Percentiles rank a stretch among this genome's conserved stretches.
Conservation (phyloP, 2,329 filamentous ascomycete genomes). For the Phaeosphaeriaceae sp. region DNA sequence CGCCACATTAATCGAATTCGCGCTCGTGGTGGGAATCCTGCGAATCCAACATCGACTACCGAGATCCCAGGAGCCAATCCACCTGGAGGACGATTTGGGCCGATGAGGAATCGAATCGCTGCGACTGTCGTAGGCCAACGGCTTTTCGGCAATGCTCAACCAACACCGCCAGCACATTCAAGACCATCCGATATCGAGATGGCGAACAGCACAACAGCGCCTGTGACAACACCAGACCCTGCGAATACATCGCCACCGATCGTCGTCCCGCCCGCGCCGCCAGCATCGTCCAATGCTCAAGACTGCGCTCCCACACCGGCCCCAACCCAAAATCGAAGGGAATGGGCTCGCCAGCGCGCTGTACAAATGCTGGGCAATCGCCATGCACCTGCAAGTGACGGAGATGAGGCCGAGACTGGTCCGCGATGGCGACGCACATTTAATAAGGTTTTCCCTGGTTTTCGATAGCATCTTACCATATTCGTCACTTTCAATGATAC, state of each 20-base stretch:
- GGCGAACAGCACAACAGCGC: constrained; percentile 15
- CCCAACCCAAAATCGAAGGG: constrained; percentile 43
- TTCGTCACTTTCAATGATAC: neutral
- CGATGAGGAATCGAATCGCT: constrained; percentile 32
- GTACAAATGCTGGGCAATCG: constrained; percentile 51
- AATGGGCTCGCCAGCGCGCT: constrained; percentile 56
- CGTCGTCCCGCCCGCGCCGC: constrained; percentile 1
- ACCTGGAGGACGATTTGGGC: constrained; percentile 24
- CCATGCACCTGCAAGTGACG: constrained; percentile 25
- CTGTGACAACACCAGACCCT: neutral
- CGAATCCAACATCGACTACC: constrained; percentile 9
- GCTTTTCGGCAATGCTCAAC: constrained; percentile 40
- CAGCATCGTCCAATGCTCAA: constrained; percentile 7
- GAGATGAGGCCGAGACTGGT: constrained; percentile 27
- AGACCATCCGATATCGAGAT: constrained; percentile 41
- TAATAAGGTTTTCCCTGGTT: constrained; percentile 44
- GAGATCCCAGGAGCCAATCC: constrained; percentile 5
- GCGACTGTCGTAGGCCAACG: constrained; percentile 32
- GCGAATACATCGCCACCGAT: neutral
- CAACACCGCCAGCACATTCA: constrained; percentile 11
- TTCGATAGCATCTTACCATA: constrained; percentile 22
- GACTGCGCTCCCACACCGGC: constrained; percentile 29
- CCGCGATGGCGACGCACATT: constrained; percentile 38
- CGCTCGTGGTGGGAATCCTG: constrained; percentile 48
- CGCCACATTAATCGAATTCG: constrained; percentile 69